phyloP scores from a whole-genome alignment of 108 stramenopile species.

The Skeletonema marinoi region DNA sequence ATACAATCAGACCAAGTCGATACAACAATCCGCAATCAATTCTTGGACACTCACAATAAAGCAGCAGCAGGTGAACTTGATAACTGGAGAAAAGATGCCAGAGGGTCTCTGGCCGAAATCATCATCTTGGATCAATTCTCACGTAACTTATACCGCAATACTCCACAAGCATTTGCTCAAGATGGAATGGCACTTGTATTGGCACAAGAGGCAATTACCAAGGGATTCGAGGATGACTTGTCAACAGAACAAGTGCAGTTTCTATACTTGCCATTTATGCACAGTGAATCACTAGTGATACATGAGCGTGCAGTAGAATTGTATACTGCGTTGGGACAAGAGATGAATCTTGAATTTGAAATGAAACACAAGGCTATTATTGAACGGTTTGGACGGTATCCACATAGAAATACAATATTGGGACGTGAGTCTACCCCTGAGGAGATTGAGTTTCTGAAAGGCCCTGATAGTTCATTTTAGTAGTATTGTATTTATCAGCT shows the following conservation, averaged over 20 bases:
- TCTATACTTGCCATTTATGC: constrained; percentile 55
- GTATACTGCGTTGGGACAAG: neutral
- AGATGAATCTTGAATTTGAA: constrained; percentile 12
- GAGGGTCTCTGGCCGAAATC: constrained; percentile 54
- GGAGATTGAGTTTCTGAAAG: constrained; percentile 61
- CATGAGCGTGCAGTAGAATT: constrained; percentile 35
- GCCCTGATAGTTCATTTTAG: constrained; percentile 16
- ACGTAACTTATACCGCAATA: constrained; percentile 67
- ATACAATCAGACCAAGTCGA: constrained; percentile 2
- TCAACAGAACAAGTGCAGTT: constrained; percentile 10
- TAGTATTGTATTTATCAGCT: neutral
- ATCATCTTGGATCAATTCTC: constrained; percentile 72
- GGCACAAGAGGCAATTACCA: constrained; percentile 11
- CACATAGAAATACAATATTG: constrained; percentile 61
- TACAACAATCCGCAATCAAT: neutral
- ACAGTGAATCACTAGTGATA: constrained; percentile 48
- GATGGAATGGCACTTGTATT: constrained; percentile 44
- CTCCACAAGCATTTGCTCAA: constrained; percentile 63
- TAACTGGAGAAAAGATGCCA: constrained; percentile 40
- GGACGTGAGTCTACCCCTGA: constrained; percentile 55
- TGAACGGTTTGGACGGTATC: constrained; percentile 74
- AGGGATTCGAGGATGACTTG: constrained; percentile 21
- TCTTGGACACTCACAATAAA: neutral
- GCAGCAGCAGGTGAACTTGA: constrained; percentile 18
- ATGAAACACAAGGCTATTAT: constrained; percentile 59